These are phyloP conservation scores for Fusarium paranaense DNA, from an alignment of 2,329 filamentous ascomycete species.

Conservation along the genomic window DNA sequence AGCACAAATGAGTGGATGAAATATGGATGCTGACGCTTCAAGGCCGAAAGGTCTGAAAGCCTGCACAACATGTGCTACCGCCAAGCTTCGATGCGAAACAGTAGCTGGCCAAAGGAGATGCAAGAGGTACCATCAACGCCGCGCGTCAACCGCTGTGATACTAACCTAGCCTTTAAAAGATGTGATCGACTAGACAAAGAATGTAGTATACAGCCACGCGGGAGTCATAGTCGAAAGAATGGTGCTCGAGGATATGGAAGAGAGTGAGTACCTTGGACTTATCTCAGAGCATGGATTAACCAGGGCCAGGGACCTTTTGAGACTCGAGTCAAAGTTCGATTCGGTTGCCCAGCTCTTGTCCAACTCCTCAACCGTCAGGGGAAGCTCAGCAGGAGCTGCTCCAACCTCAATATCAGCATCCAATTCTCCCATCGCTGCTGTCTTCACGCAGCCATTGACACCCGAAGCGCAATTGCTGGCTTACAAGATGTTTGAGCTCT, in stretches of 20 bases:
- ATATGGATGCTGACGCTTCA: neutral
- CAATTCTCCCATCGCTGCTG: neutral
- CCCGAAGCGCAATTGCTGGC: neutral
- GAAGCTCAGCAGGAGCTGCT: neutral
- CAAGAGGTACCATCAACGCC: neutral
- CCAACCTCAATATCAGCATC: neutral
- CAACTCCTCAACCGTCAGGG: neutral
- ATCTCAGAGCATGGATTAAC: neutral
- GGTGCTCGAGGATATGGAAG: conserved; percentile 7
- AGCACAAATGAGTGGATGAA: no score
- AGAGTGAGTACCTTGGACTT: neutral
- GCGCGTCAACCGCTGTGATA: neutral
- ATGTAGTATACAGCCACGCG: conserved; percentile 3
- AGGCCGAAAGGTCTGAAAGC: conserved; percentile 2
- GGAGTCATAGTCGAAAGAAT: conserved; percentile 8
- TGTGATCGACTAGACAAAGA: conserved; percentile 19
- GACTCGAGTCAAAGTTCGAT: conserved; percentile 25
- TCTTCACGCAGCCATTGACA: conserved; percentile 4
- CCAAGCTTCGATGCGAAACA: conserved; percentile 20
- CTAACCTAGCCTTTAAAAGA: no score
- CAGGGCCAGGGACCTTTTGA: neutral
- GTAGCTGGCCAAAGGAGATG: conserved; percentile 8
- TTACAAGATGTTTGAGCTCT: conserved; percentile 3
- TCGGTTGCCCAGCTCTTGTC: conserved; percentile 14
- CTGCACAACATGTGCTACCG: conserved; percentile 10